phyloP scores from a whole-genome alignment of 2,329 filamentous ascomycete genomes.

The Ascochyta clinopodiicola region DNA sequence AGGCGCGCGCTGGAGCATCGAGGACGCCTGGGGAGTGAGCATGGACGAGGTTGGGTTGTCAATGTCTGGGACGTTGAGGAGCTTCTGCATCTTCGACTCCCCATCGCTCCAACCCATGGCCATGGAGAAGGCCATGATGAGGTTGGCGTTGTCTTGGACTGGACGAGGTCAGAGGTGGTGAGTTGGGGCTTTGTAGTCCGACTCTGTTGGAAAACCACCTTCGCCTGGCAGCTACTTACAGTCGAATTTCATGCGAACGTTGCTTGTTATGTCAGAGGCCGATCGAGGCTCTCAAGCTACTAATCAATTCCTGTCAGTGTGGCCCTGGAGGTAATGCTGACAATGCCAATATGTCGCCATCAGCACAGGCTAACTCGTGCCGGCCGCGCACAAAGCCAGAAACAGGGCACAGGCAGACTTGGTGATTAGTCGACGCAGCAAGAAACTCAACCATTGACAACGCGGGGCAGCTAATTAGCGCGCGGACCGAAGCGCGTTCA shows the following conservation, averaged over 20 bases:
- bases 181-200: neutral
- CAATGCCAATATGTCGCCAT: conserved; percentile 15
- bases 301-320: neutral
- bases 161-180: neutral
- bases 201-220: too few relatives aligned
- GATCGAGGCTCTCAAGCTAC: neutral
- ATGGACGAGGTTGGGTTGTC: conserved; percentile 73
- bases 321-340: neutral
- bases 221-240: too few relatives aligned
- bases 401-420: neutral
- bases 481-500: neutral
- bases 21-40: conserved; percentile 66
- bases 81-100: conserved; percentile 68
- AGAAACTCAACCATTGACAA: neutral
- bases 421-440: neutral
- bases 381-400: conserved; percentile 8
- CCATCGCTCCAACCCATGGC: conserved; percentile 67
- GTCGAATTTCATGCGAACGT: neutral
- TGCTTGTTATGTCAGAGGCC: neutral
- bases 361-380: conserved; percentile 14
- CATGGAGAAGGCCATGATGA: conserved; percentile 53
- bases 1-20: conserved; percentile 67
- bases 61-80: conserved; percentile 63
- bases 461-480: neutral
- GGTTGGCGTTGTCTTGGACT: neutral